phyloP scores from a whole-genome alignment of 805 yeast species.

The Ogataea angusta region DNA sequence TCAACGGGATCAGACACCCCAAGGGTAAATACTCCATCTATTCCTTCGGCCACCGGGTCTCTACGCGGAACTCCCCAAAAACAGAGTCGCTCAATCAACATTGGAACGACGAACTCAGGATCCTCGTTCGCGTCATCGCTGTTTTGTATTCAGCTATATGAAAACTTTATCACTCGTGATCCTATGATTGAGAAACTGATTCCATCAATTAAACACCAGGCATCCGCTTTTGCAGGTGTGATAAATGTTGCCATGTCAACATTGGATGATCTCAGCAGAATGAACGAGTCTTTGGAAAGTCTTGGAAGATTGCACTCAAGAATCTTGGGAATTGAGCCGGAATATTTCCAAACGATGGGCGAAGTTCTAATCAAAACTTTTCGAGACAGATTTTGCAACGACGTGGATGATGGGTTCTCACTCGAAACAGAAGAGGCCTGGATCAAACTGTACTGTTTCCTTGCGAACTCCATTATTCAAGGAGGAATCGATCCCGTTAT shows the following conservation, averaged over 20 bases:
- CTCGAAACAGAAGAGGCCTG: conserved; percentile 64
- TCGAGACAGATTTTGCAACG: conserved; percentile 50
- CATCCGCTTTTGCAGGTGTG: conserved; percentile 77
- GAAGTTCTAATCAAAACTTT: conserved; percentile 66
- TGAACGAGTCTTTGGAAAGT: conserved; percentile 58
- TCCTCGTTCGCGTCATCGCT: conserved; percentile 50
- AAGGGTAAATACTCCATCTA: not conserved
- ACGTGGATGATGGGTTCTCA: conserved; percentile 40
- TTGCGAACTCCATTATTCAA: conserved; percentile 65
- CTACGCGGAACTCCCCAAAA: conserved; percentile 3
- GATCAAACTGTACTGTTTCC: conserved; percentile 65
- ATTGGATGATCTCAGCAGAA: conserved; percentile 52
- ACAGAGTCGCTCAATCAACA: not conserved
- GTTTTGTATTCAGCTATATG: conserved; percentile 75
- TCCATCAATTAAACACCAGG: conserved; percentile 77
- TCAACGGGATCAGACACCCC: conserved; percentile 1
- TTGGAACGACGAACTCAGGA: conserved; percentile 4
- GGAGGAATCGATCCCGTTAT: conserved; percentile 53
- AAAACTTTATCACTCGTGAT: conserved; percentile 59
- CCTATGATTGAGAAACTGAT: conserved; percentile 60
- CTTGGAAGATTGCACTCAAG: conserved; percentile 76
- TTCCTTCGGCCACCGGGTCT: not conserved
- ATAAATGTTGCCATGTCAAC: conserved; percentile 63
- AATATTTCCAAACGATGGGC: conserved; percentile 70
- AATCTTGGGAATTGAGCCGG: conserved; percentile 67